A percentile compares a stretch with the other conserved stretches of the same genome.
phyloP scores from a whole-genome alignment of 2,329 filamentous ascomycete genomes.

The Cordyceps cicadae region DNA sequence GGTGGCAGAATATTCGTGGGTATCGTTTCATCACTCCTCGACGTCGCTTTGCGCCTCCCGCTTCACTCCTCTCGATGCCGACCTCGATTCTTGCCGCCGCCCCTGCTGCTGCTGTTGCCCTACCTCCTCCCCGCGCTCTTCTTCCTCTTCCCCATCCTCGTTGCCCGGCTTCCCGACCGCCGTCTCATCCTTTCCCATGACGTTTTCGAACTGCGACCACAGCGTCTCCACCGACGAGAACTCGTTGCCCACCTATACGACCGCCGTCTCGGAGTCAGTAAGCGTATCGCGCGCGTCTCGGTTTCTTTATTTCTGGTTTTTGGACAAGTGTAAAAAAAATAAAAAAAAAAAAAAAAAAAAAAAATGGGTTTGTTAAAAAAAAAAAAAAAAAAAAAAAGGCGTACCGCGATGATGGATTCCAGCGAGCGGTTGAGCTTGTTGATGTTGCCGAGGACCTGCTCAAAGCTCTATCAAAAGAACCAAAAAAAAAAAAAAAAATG shows the following conservation, averaged over 20 bases:
- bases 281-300: neutral
- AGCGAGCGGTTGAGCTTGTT: slow-evolving; percentile 90
- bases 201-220: slow-evolving; percentile 94
- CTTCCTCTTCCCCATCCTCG: slow-evolving; percentile 19
- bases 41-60: slow-evolving; percentile 7
- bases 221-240: slow-evolving; percentile 94
- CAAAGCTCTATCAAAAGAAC: slow-evolving; percentile 53
- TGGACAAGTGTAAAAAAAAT: too few relatives aligned
- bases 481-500: too few relatives aligned
- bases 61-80: neutral
- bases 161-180: slow-evolving; percentile 17
- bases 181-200: slow-evolving; percentile 68
- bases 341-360: too few relatives aligned
- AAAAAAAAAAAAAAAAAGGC: neutral
- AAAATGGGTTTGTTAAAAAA: too few relatives aligned
- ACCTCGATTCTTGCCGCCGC: slow-evolving; percentile 9
- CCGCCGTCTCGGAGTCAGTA: neutral
- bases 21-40: neutral
- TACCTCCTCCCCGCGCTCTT: slow-evolving; percentile 14
- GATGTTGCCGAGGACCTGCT: slow-evolving; percentile 89
- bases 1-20: neutral
- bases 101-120: neutral
- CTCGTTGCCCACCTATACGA: slow-evolving; percentile 73
- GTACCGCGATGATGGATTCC: slow-evolving; percentile 80
- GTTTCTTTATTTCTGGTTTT: neutral